A percentile compares a stretch with the other conserved stretches of the same genome.
Conservation (phyloP, 257 asterid genomes). For the Solanum peruvianum region DNA sequence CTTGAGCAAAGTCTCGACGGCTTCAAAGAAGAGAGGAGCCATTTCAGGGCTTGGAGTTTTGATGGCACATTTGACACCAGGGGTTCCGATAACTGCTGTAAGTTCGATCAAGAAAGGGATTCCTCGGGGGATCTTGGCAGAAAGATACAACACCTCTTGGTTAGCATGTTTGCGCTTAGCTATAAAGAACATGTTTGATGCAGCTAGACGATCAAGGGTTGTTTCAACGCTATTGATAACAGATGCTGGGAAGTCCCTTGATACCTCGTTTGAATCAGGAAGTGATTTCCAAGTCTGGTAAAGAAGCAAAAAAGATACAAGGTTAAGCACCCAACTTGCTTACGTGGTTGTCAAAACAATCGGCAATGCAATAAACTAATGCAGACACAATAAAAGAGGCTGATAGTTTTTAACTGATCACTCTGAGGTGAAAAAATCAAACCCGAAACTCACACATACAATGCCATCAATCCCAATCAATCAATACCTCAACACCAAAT, state of each 20-base stretch:
- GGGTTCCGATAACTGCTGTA: constrained; percentile 57
- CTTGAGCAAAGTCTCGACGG: constrained; percentile 52
- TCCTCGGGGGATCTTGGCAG: constrained; percentile 80
- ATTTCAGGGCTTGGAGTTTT: constrained; percentile 83
- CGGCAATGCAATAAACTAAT: neutral
- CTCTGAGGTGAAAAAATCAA: neutral
- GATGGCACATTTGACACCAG: constrained; percentile 89
- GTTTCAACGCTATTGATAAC: constrained; percentile 60
- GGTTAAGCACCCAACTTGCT: neutral
- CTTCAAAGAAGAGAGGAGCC: constrained; percentile 88
- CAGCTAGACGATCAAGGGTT: constrained; percentile 58
- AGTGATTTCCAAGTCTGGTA: constrained; percentile 93
- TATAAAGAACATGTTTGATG: constrained; percentile 74
- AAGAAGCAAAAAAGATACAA: neutral
- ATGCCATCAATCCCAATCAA: neutral
- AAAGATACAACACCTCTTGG: constrained; percentile 86
- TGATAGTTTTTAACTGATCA: neutral
- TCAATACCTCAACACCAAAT: neutral
- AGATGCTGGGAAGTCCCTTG: constrained; percentile 64
- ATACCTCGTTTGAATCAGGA: constrained; percentile 87
- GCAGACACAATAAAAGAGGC: neutral
- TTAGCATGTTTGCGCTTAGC: constrained; percentile 90
- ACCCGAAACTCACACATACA: neutral
- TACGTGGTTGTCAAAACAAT: neutral
- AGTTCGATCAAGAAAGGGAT: constrained; percentile 84